Evolutionary conservation across 495 filamentous ascomycete genomes (phyloP), one percentile per base, ranked within the genome.

Genomic region (Penicillium turbatum): DNA sequence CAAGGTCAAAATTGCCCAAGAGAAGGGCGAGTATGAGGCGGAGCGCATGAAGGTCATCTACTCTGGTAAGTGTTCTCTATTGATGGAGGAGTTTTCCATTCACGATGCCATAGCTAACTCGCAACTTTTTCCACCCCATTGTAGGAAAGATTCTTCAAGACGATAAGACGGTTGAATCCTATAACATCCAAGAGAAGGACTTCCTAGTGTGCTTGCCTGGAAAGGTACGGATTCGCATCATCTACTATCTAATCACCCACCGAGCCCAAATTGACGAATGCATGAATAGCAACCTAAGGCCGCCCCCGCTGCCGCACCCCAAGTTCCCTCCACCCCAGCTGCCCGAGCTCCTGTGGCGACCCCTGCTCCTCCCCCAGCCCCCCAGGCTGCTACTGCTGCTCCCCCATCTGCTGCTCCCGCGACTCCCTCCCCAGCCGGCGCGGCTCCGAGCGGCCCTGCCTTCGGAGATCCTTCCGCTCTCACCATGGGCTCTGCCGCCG

Each of bases 111-210:
- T 38, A 37, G n/a, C 51, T 55, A 21, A 51, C 38, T 12, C 3
- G 12, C 1, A 4, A 1, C 37, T 16, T 32, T 48, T 32, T 29
- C 47, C n/a, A n/a, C 10, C 37, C 51, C 26, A 5, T 40, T 53
- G 62, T 59, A 97, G 92, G 93, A 72, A 98, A 98, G 76, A 96
- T 98, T 56, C 79, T 98, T 54, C 89, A 95, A 73, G 93, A 98
- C 88, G 88, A 86, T 55, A 92, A 96, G 62, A 92, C 92, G 13
- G 86, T 97, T 59, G 90, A 91, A 67, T 88, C 87, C 5, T 97
- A 96, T 77, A 95, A 87, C 73, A 96, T 98, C 53, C 92, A 98
- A 74, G 93, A 97, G 81, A 98, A 97, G 81, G 93, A 93, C 21
- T 97, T 96, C 69, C 86, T 98, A 61, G 95, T 98, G 38, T 98